Base-by-base conservation (phyloP, 805 yeast species). In the Ascoidea tarda region DNA sequence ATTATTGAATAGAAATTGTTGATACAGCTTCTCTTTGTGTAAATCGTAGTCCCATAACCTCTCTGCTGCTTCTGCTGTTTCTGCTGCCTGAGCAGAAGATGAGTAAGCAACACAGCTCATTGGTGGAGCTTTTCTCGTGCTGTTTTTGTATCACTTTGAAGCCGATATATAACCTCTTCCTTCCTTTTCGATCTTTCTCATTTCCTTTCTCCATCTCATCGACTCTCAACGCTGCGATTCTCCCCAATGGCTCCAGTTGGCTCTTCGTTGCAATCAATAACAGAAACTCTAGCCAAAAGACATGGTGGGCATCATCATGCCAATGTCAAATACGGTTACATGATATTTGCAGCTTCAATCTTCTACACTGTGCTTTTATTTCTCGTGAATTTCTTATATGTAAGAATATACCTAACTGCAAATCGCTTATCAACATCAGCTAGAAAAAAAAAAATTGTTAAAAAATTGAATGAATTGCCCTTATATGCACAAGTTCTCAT, bases 311-410 rank as follows among this genome's bases (percentile, higher is more conserved):
- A 72, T 46, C 89, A 84, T 60, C 71, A 58, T 52, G 75, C 75
- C 47, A 84, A 84, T 60, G 59, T 81, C 49, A 74, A 75, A 50
- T 84, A 77, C 60, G 93, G 91, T 0, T 77, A 79, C 58, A 59
- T 73, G 10, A 63, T 79, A 0, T 62, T 82, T 5, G 59, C 67
- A 0, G 52, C 77, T 4, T 67, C 81, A 1, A 49, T 72, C 0
- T 48, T 69, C 0, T 77, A 78, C 55, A 53, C 77, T 0, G 32
- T 63, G 0, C 59, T 64, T 31, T 59, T 78, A 10, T 62, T 62
- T n/a, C 49, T 65, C 1, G 56, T 71, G 12, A 59, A 60, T 44
- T 54, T 64, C 8, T 68, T 71, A 12, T n/a, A 16, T 45, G 32
- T 33, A 6, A 28, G 45, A 38, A 49, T 28, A 33, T 4, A 16